Evolutionary conservation across 306 rosid genomes (phyloP).

Genomic region (Prunus mira): DNA sequence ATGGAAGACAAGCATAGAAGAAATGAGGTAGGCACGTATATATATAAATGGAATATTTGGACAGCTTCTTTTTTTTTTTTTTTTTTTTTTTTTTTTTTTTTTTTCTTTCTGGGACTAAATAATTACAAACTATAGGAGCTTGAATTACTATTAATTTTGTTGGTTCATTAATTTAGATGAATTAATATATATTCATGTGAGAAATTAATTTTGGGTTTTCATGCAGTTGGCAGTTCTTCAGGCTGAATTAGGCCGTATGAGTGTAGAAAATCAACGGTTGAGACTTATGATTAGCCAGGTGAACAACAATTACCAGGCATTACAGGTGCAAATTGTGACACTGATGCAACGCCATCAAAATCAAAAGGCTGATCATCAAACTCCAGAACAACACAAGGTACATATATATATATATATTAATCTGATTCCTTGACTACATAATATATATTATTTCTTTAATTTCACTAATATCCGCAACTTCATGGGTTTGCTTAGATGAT

Average conservation of each 20-base stretch:
- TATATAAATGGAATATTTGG: background rate
- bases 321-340: conserved; percentile 33
- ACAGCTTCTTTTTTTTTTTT: no score
- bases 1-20: conserved; percentile 26
- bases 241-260: conserved; percentile 46
- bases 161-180: no score
- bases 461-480: background rate
- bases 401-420: no score
- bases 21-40: conserved; percentile 11
- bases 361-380: conserved; percentile 7
- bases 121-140: background rate
- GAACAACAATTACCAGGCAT: conserved; percentile 36
- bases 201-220: background rate
- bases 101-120: background rate
- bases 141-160: no score
- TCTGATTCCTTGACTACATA: background rate
- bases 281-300: conserved; percentile 43
- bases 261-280: conserved; percentile 44
- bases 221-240: conserved; percentile 32
- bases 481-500: conserved; percentile 16
- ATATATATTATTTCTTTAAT: background rate
- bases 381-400: conserved; percentile 20
- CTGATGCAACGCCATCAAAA: conserved; percentile 26
- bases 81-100: background rate
- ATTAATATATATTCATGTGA: background rate